Conservation (phyloP, 139 green algal species). For the Chlamydomonas sp. region DNA sequence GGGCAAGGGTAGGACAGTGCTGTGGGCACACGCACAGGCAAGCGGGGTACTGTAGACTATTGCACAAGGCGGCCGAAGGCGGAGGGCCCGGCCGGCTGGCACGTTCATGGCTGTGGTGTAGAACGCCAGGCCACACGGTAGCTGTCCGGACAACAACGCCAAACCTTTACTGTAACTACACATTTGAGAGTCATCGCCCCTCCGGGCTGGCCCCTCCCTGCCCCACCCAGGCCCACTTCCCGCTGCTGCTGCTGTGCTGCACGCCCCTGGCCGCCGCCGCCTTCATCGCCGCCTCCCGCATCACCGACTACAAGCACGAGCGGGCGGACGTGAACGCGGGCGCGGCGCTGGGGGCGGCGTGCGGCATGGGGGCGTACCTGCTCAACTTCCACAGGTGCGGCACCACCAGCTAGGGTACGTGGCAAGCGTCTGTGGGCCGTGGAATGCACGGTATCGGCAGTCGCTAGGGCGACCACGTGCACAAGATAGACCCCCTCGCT, state of each 20-base stretch:
- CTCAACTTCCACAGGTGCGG: slow-evolving; percentile 26
- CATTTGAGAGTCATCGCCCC: neutral
- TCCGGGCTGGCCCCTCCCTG: neutral
- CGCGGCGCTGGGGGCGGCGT: neutral
- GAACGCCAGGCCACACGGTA: too few species aligned
- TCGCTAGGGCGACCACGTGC: too few species aligned
- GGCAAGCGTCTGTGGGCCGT: too few species aligned
- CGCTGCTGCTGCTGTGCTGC: slow-evolving; percentile 10
- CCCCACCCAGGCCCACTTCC: slow-evolving; percentile 6
- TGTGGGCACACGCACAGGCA: too few species aligned
- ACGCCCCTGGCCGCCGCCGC: neutral
- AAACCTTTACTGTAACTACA: neutral
- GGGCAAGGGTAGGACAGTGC: too few species aligned
- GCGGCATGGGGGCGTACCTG: neutral
- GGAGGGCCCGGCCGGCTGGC: too few species aligned
- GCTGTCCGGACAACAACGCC: neutral
- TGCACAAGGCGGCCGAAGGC: too few species aligned
- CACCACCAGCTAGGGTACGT: too few species aligned
- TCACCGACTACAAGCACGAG: slow-evolving; percentile 21
- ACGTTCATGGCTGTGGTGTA: too few species aligned
- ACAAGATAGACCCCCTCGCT: too few species aligned
- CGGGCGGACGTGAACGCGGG: slow-evolving; percentile 23
- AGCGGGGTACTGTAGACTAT: too few species aligned
- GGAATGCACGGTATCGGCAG: too few species aligned
- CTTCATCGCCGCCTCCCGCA: neutral